A percentile compares a stretch with the other conserved stretches of the same genome.
These are phyloP conservation scores for Zea luxurians DNA, from an alignment of 176 grass and related monocot genomes.

Conservation along the genomic window DNA sequence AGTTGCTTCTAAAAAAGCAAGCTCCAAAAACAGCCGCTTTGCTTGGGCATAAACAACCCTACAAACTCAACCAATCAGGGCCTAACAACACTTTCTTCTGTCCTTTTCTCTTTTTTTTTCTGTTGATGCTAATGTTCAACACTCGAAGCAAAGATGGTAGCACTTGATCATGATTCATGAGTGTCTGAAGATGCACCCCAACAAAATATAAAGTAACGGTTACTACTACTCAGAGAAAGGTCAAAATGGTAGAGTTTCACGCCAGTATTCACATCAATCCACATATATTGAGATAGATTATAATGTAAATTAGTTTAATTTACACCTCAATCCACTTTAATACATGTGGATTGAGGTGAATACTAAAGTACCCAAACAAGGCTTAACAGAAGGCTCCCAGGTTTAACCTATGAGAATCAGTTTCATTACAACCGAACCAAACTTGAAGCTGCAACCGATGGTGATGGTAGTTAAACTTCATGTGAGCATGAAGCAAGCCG, in stretches of 20 bases:
- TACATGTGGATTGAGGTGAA: no score
- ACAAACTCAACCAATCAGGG: no score
- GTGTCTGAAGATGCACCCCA: slow-evolving; percentile 2
- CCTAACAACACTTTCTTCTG: no score
- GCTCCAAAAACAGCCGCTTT: no score
- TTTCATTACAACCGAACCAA: slow-evolving; percentile 15
- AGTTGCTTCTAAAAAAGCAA: no score
- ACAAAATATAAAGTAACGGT: background rate
- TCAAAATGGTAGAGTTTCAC: slow-evolving; percentile 15
- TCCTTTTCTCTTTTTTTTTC: background rate
- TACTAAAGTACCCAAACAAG: no score
- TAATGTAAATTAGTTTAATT: no score
- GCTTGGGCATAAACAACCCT: no score
- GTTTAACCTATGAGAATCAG: background rate
- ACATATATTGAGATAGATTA: no score
- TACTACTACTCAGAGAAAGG: background rate
- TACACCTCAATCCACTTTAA: no score
- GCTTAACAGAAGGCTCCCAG: slow-evolving; percentile 11
- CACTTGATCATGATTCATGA: background rate
- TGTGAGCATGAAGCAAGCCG: slow-evolving; percentile 38
- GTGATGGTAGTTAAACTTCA: slow-evolving; percentile 14
- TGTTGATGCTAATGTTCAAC: slow-evolving; percentile 37
- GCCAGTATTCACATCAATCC: background rate
- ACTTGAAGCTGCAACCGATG: background rate
- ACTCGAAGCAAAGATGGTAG: slow-evolving; percentile 37